Base-by-base conservation (phyloP, 2,329 filamentous ascomycete species). In the Huntiella bhutanensis region DNA sequence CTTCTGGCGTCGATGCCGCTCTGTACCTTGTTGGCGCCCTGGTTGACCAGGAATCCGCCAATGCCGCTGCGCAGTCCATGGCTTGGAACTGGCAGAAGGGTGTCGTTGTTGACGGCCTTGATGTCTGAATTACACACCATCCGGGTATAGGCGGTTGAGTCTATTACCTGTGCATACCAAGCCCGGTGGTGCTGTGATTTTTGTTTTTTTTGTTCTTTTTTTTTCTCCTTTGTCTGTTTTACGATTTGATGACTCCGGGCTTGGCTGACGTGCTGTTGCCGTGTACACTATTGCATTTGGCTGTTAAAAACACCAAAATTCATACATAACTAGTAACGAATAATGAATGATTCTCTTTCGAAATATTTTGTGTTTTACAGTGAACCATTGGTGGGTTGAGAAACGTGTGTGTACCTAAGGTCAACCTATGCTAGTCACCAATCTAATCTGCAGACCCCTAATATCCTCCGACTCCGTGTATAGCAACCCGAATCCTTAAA, bases 11-110 rank as follows among this genome's bases (percentile, higher is more conserved):
- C 47, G 85, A 93, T 68, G 85, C 85, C 47, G 70, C 80, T 54
- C 65, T 92, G 65, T 91, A 93, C 66, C 70, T 93, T 59, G 78
- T 92, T 61, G 82, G 80, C 62, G 82, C 84, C 54, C 65, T 92
- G 60, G 82, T 88, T 43, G 81, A 77, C 51, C 76, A 84, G 57
- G 81, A 82, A 46, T 70, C 77, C 50, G 83, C 84, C 52, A 71
- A 76, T 49, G 81, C 88, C 64, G 77, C 83, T 53, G 79, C 81
- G 57, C 73, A 78, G 52, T 55, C 73, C 53, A 76, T 91, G 69
- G 81, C 88, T 66, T 82, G 87, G 69, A 75, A 71, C 57, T 93
- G 85, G 85, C 73, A 74, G 61, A 88, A 87, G 76, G 83, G 83
- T 54, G 69, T 82, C 59, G 82, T 86, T 54, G 80, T 88, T 55